A percentile compares a stretch with the other conserved stretches of the same genome.
Conservation (phyloP, 2,329 filamentous ascomycete species). For the Iodosphaeria phyllophila region DNA sequence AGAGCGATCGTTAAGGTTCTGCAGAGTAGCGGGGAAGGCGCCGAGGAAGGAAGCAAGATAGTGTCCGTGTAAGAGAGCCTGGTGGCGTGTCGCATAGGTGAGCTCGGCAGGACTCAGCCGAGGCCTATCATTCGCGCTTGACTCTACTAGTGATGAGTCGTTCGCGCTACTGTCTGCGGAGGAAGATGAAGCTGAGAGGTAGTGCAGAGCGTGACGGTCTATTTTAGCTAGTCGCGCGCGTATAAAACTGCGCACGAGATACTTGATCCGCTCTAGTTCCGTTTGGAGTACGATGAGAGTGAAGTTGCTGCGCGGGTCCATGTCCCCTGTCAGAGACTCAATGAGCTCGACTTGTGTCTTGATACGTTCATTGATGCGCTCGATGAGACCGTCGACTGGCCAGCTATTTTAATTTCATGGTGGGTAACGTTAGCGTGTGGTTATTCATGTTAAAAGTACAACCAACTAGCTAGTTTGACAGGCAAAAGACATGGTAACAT, state of each 20-base stretch:
- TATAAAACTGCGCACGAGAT: constrained; percentile 66
- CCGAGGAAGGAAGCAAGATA: constrained; percentile 72
- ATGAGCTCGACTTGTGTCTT: constrained; percentile 51
- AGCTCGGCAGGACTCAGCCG: constrained; percentile 63
- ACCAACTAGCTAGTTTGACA: background rate
- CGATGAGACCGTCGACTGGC: constrained; percentile 56
- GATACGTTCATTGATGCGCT: constrained; percentile 59
- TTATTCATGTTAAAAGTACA: background rate
- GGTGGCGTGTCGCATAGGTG: constrained; percentile 69
- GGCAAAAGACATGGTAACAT: constrained; percentile 13
- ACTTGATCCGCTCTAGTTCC: constrained; percentile 87
- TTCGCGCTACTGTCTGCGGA: too few relatives aligned
- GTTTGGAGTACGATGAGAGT: constrained; percentile 89
- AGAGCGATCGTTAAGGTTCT: constrained; percentile 76
- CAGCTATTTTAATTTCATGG: constrained; percentile 23
- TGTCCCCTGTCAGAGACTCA: constrained; percentile 61
- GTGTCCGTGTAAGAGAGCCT: constrained; percentile 67
- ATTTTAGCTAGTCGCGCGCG: constrained; percentile 82
- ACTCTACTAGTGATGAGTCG: too few relatives aligned
- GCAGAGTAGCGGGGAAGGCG: constrained; percentile 60
- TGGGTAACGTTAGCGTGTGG: background rate
- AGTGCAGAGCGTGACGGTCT: constrained; percentile 58
- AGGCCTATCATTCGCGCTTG: too few relatives aligned
- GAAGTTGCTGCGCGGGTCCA: constrained; percentile 86
- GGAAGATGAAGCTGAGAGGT: constrained; percentile 38